A percentile compares a stretch with the other conserved stretches of the same genome.
phyloP scores from a whole-genome alignment of 768 basidiomycete genomes.

The Xerocomellus dryophilus region DNA sequence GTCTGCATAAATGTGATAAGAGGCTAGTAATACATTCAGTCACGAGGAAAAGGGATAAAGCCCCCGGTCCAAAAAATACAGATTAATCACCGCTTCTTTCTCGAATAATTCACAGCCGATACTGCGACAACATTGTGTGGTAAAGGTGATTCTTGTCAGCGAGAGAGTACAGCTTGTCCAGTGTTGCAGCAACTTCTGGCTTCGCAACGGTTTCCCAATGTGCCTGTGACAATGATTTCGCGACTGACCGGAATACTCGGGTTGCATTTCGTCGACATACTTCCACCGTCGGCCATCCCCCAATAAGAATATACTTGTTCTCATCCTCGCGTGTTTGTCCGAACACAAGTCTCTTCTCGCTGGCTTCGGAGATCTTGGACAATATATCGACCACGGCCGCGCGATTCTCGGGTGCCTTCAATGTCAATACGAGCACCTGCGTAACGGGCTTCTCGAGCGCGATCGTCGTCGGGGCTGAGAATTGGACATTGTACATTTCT shows the following conservation, averaged over 20 bases:
- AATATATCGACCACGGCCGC: conserved; percentile 9
- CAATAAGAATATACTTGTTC: conserved; percentile 18
- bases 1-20: too few relatives aligned
- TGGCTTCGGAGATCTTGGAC: conserved; percentile 10
- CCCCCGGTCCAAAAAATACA: too few relatives aligned
- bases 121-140: conserved; percentile 11
- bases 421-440: conserved; percentile 11
- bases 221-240: conserved; percentile 10
- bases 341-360: conserved; percentile 13
- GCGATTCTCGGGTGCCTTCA: conserved; percentile 27
- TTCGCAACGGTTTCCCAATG: conserved; percentile 6
- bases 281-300: conserved; percentile 26
- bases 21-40: too few relatives aligned
- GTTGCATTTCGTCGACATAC: conserved; percentile 8
- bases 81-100: neutral
- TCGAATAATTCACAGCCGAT: neutral
- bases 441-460: conserved; percentile 26
- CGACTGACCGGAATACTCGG: neutral
- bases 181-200: conserved; percentile 3
- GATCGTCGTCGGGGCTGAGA: conserved; percentile 11
- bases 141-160: conserved; percentile 12
- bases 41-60: too few relatives aligned
- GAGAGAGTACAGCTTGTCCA: conserved; percentile 15
- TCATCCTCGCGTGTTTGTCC: conserved; percentile 21
- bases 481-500: conserved; percentile 23